Evolutionary conservation across 305 asterid species (phyloP).

Genomic region (Fraxinus velutina): DNA sequence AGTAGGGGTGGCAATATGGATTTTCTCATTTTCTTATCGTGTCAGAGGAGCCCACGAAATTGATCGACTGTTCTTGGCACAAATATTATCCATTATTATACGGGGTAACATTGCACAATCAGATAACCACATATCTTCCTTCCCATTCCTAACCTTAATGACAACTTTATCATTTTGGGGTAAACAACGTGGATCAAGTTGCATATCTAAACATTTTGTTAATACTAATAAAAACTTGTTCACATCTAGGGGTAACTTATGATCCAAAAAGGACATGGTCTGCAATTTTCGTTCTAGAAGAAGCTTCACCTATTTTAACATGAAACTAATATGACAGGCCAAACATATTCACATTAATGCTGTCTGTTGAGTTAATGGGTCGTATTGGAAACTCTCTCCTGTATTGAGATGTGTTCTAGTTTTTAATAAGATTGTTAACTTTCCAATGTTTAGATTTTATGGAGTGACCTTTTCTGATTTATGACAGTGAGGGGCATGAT

Average conservation of each 20-base stretch:
- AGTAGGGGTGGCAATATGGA: not conserved
- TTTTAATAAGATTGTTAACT: conserved; percentile 3
- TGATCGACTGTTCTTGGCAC: not conserved
- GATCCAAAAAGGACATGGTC: not conserved
- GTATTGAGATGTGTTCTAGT: conserved; percentile 1
- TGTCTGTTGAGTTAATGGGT: conserved; percentile 4
- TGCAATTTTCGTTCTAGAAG: not conserved
- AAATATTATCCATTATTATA: not conserved
- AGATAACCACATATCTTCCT: not conserved
- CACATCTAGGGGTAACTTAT: not conserved
- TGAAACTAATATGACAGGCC: not conserved
- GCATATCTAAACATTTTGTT: not conserved
- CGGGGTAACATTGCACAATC: not conserved
- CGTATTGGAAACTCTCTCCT: conserved; percentile 2
- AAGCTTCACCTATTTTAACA: not conserved
- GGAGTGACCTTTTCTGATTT: conserved; percentile 26
- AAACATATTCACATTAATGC: not conserved
- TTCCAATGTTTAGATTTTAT: conserved; percentile 8
- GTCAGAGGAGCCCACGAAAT: not conserved
- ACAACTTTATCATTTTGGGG: not conserved
- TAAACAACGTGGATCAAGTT: not conserved
- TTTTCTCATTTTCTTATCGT: not conserved
- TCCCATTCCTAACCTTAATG: not conserved
- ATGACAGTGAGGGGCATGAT: conserved; percentile 95
- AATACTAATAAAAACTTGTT: not conserved